Evolutionary conservation across 495 filamentous ascomycete species (phyloP), one percentile per base, ranked within the genome.

Genomic region (Penicillium coprophilum): DNA sequence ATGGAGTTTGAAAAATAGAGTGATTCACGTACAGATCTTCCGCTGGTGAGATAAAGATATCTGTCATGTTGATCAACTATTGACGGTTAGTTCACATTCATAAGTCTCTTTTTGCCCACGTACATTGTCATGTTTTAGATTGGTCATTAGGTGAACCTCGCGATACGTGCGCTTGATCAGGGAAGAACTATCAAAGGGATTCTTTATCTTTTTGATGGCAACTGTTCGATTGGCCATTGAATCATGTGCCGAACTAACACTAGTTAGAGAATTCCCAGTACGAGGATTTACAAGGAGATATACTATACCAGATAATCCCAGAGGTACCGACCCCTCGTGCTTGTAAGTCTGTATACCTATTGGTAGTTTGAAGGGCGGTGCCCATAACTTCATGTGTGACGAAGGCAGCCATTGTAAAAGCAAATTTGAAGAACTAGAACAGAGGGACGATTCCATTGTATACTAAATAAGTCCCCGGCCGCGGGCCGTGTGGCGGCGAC

Each of bases 151-250:
- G 77, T 96, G 95, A 68, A 96, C 76, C 65, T 96, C 92, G 49
- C 92, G 85, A 68, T 96, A 96, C 12, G 91, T 96, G 61, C 92
- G 78, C 80, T 95, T 96, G 8, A 91, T 90, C 44, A 95, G 73
- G 38, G 94, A 90, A 8, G 89, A 88, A 10, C 89, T 93, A 77
- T 87, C 91, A 75, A 96, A 96, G 4, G 91, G 91, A 78, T 93
- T 96, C 88, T 92, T 91, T 65, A 96, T 96, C 80, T 96, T 96
- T 81, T 96, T 96, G 59, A 96, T 88, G 31, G 91, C 92, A 44
- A 96, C 92, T 68, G 85, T 86, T 67, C 92, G 87, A 61, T 81
- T 48, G 50, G 52, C 6, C 13, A 52, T 50, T 21, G 46, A 45
- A 24, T 60, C 57, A 11, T 9, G 39, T 0, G 57, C 57, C 23